Evolutionary conservation across 345 rosid genomes (phyloP).

Genomic region (Lenwebbia sp.): DNA sequence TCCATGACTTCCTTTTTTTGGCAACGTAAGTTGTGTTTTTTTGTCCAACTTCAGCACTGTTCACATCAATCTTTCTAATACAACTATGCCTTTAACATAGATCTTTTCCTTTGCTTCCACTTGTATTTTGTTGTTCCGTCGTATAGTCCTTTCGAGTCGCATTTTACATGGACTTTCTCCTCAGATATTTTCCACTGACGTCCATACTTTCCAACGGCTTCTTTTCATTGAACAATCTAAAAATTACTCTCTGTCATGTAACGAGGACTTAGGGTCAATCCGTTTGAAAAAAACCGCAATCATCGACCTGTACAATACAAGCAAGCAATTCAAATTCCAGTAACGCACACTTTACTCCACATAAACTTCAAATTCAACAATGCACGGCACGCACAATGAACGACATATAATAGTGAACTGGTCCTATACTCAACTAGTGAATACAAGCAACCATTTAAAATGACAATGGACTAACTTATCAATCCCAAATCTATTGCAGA

Average conservation of each 20-base stretch:
- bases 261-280: neutral
- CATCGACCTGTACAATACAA: no score
- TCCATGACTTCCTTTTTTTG: no score
- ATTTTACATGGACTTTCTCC: neutral
- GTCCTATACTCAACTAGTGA: no score
- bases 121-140: neutral
- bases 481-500: neutral
- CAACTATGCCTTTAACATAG: neutral
- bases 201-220: neutral
- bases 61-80: neutral
- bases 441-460: neutral
- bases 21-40: no score
- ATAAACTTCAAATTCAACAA: neutral
- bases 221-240: neutral
- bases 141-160: neutral
- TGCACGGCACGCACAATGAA: neutral
- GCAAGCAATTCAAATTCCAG: neutral
- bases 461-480: neutral
- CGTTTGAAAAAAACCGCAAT: neutral
- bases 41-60: neutral
- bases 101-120: neutral
- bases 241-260: no score
- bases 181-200: no score
- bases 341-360: neutral
- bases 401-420: no score